These are phyloP conservation scores for Sporobolomyces roseus DNA, from an alignment of 768 basidiomycete species.

Conservation along the genomic window DNA sequence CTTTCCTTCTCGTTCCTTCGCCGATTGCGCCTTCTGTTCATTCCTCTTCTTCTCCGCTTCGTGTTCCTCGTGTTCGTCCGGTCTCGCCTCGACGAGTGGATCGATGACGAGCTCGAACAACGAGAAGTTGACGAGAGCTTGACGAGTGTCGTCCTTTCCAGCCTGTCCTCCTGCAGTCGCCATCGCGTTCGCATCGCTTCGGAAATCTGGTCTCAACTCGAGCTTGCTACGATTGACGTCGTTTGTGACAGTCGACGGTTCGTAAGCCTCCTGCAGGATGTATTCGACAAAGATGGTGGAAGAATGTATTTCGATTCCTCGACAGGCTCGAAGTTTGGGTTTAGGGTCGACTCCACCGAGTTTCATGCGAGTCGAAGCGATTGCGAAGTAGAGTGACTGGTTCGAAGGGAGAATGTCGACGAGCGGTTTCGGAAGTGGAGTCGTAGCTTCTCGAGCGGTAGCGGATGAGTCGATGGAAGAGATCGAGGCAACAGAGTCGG, in stretches of 20 bases:
- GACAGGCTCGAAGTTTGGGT: conserved; percentile 62
- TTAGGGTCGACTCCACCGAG: conserved; percentile 77
- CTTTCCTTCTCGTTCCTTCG: neutral
- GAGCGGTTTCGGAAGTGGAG: conserved; percentile 27
- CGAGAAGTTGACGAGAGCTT: conserved; percentile 25
- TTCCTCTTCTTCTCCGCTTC: neutral
- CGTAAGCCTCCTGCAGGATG: conserved; percentile 50
- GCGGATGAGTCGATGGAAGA: neutral
- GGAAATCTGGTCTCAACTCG: conserved; percentile 46
- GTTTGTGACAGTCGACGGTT: conserved; percentile 28
- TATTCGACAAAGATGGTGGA: conserved; percentile 60
- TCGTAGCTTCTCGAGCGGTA: conserved; percentile 22
- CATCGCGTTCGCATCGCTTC: conserved; percentile 47
- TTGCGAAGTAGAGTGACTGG: conserved; percentile 57
- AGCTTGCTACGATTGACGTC: conserved; percentile 45
- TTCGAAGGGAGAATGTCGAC: conserved; percentile 58
- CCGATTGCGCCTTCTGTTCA: neutral
- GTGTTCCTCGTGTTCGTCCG: neutral
- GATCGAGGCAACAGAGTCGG: conserved; percentile 6
- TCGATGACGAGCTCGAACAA: conserved; percentile 28
- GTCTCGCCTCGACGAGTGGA: conserved; percentile 31
- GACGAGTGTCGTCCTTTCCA: conserved; percentile 21
- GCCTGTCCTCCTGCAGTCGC: conserved; percentile 22
- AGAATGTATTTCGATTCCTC: conserved; percentile 63
- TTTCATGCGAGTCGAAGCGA: conserved; percentile 64